These are phyloP conservation scores for Ascoidea asiatica DNA, from an alignment of 805 yeast species.

Conservation along the genomic window DNA sequence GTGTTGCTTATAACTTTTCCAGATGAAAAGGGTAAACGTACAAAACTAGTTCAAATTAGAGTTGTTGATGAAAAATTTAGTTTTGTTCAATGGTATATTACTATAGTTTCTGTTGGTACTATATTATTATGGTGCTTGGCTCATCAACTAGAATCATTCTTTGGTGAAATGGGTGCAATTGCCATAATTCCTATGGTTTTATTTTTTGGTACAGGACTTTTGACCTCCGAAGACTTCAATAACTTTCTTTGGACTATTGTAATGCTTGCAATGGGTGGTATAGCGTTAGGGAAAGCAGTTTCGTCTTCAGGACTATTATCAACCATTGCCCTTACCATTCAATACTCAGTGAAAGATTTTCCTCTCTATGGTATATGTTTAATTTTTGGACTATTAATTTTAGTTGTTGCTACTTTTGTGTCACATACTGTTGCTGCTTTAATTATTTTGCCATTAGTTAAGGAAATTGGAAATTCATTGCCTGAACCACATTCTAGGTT, in stretches of 20 bases:
- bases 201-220: conserved; percentile 83
- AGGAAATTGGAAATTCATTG: conserved; percentile 71
- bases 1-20: conserved; percentile 50
- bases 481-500: conserved; percentile 71
- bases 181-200: conserved; percentile 82
- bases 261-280: conserved; percentile 94
- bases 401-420: conserved; percentile 85
- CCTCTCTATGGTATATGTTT: conserved; percentile 55
- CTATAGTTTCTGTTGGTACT: conserved; percentile 52
- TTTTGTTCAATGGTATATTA: conserved; percentile 61
- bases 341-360: conserved; percentile 51
- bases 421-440: conserved; percentile 96
- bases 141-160: conserved; percentile 50
- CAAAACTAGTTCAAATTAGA: conserved; percentile 38
- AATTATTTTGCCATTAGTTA: conserved; percentile 80
- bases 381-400: conserved; percentile 69
- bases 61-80: conserved; percentile 56
- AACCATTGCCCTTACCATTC: conserved; percentile 63
- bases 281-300: conserved; percentile 90
- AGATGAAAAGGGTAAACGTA: conserved; percentile 17
- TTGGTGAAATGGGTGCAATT: conserved; percentile 96
- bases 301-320: conserved; percentile 77
- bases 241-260: conserved; percentile 96
- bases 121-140: conserved; percentile 86
- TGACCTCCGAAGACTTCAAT: conserved; percentile 84